Evolutionary conservation across 1,284 basidiomycete genomes (phyloP).

Genomic region (Sphaerobolus stellatus): DNA sequence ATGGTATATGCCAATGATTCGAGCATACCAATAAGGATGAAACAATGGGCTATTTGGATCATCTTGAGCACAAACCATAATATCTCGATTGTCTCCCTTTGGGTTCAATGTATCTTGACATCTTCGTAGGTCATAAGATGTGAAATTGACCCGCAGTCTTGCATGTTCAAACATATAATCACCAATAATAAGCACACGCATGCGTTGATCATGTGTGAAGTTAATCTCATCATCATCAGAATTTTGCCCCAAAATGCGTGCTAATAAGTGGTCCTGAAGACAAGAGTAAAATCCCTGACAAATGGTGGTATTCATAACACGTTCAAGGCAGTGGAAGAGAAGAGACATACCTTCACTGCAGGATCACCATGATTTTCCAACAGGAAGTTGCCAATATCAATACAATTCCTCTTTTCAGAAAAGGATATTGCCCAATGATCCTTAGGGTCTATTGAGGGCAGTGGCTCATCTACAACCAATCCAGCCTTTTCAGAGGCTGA

Average conservation of each 20-base stretch:
- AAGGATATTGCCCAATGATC: not conserved
- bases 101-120: constrained; percentile 32
- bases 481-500: no score
- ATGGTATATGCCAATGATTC: constrained; percentile 36
- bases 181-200: not conserved
- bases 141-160: constrained; percentile 40
- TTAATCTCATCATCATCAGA: constrained; percentile 29
- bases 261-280: constrained; percentile 33
- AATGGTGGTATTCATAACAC: not conserved
- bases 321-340: not conserved
- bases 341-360: not conserved
- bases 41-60: constrained; percentile 4
- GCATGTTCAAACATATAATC: constrained; percentile 24
- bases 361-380: not conserved
- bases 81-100: constrained; percentile 19
- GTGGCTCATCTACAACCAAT: no score
- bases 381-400: not conserved
- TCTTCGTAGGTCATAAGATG: constrained; percentile 42
- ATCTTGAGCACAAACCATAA: constrained; percentile 21
- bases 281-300: constrained; percentile 28
- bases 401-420: not conserved
- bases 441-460: no score
- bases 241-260: constrained; percentile 17
- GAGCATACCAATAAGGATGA: constrained; percentile 37
- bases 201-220: constrained; percentile 19